Percentiles rank a stretch among this genome's conserved stretches.
phyloP scores from a whole-genome alignment of 2,329 filamentous ascomycete species.

The Colletotrichum sp. region DNA sequence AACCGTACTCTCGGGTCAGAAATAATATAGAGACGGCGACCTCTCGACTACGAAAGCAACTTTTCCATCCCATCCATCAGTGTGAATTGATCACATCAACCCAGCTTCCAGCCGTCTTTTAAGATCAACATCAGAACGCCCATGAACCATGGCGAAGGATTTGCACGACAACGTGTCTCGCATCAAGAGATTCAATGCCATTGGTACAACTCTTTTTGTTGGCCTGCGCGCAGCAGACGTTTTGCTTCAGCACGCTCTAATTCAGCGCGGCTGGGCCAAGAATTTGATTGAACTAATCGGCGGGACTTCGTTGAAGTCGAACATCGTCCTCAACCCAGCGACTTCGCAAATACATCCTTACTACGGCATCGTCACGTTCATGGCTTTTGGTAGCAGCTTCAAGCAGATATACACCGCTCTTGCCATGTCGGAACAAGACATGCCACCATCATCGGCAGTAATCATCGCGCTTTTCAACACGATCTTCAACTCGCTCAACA shows the following conservation, averaged over 20 bases:
- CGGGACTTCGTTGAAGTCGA: accelerated
- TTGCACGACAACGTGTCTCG: not conserved
- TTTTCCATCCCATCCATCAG: not conserved
- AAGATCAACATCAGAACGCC: not conserved
- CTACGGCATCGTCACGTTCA: not conserved
- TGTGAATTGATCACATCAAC: not conserved
- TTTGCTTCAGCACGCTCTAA: not conserved
- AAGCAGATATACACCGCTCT: not conserved
- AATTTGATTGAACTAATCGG: not conserved
- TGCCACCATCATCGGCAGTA: not conserved
- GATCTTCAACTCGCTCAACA: not conserved
- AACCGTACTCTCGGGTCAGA: no score
- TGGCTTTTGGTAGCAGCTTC: not conserved
- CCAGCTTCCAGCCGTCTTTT: accelerated
- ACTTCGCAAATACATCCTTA: not conserved
- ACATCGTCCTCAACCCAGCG: not conserved
- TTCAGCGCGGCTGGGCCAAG: not conserved
- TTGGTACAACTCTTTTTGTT: not conserved
- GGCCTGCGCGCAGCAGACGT: not conserved
- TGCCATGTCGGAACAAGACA: not conserved
- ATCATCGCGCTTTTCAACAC: not conserved
- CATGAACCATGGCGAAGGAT: not conserved
- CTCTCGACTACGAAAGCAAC: not conserved
- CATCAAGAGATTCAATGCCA: not conserved
- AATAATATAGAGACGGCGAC: no score